phyloP scores from a whole-genome alignment of 2,329 filamentous ascomycete species.

The Botrytis sinoallii region DNA sequence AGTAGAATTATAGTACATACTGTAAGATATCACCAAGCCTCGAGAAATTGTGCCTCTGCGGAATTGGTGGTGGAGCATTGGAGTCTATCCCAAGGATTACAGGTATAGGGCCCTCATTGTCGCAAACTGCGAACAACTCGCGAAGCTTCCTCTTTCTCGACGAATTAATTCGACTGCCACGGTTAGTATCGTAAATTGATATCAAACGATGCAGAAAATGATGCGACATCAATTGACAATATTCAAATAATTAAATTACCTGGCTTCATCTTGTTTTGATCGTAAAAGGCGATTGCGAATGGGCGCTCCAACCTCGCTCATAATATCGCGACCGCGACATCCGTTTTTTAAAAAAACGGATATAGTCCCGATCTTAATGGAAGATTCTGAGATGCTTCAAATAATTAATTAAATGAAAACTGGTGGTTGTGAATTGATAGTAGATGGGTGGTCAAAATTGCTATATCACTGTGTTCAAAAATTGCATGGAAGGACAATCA shows the following conservation, averaged over 20 bases:
- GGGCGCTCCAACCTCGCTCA: conserved; percentile 67
- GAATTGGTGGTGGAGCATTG: conserved; percentile 53
- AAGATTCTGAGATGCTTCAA: conserved; percentile 36
- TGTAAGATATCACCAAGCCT: conserved; percentile 56
- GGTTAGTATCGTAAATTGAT: conserved; percentile 33
- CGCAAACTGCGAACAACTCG: conserved; percentile 80
- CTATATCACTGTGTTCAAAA: conserved; percentile 17
- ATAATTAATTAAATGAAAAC: conserved; percentile 31
- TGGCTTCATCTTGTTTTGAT: conserved; percentile 61
- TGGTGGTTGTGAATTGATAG: conserved; percentile 24
- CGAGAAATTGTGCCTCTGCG: conserved; percentile 55
- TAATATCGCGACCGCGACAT: conserved; percentile 67
- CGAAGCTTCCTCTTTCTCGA: conserved; percentile 89
- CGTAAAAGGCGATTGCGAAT: conserved; percentile 65
- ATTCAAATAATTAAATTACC: conserved; percentile 45
- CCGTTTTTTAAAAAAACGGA: conserved; percentile 64
- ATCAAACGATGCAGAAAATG: conserved; percentile 28
- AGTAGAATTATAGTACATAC: conserved; percentile 48
- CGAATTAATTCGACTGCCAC: conserved; percentile 65
- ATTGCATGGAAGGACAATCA: conserved; percentile 17
- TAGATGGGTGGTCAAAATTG: conserved; percentile 30
- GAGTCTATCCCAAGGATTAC: conserved; percentile 55
- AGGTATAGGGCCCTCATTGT: conserved; percentile 57
- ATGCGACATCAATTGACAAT: conserved; percentile 29
- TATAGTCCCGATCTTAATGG: conserved; percentile 43